phyloP scores from a whole-genome alignment of 2,329 filamentous ascomycete genomes.

The Thermothelomyces thermophilus region DNA sequence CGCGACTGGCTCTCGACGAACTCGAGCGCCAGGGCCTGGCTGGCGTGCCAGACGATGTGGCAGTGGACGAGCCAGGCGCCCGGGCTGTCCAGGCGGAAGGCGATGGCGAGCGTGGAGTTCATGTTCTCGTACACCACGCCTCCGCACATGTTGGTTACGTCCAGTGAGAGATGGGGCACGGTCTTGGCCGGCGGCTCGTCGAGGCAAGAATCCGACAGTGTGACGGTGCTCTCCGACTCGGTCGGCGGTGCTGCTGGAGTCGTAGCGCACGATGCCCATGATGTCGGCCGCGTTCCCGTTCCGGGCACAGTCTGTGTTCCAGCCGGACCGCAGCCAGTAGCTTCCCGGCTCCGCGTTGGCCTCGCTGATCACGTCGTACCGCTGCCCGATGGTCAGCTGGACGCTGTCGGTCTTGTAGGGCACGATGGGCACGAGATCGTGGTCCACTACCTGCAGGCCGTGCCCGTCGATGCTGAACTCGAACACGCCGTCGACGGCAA shows the following conservation, averaged over 20 bases:
- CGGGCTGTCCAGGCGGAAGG: slow-evolving; percentile 46
- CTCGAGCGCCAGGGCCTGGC: slow-evolving; percentile 43
- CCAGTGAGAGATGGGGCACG: slow-evolving; percentile 29
- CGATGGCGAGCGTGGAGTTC: slow-evolving; percentile 35
- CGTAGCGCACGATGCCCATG: slow-evolving; percentile 43
- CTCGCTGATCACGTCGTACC: slow-evolving; percentile 42
- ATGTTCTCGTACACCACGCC: slow-evolving; percentile 30
- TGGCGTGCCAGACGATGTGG: slow-evolving; percentile 45
- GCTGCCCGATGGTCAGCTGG: slow-evolving; percentile 37
- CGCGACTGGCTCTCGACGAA: slow-evolving; percentile 32
- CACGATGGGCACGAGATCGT: slow-evolving; percentile 52
- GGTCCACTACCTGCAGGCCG: slow-evolving; percentile 48
- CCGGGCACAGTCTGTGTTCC: slow-evolving; percentile 35
- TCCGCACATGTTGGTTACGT: slow-evolving; percentile 29
- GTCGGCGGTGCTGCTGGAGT: slow-evolving; percentile 20
- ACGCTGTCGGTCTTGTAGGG: slow-evolving; percentile 41
- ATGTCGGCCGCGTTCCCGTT: slow-evolving; percentile 38
- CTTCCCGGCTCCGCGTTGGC: slow-evolving; percentile 31
- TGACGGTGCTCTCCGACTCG: slow-evolving; percentile 14
- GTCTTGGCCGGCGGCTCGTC: slow-evolving; percentile 32
- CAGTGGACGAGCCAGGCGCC: slow-evolving; percentile 44
- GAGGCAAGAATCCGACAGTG: slow-evolving; percentile 27
- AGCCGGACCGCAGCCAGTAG: slow-evolving; percentile 45
- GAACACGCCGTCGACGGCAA: slow-evolving; percentile 37
- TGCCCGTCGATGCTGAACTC: slow-evolving; percentile 52